A percentile compares a stretch with the other conserved stretches of the same genome.
Evolutionary conservation across 129 eudicot species (phyloP).

Genomic region (Escallonia herrerae): DNA sequence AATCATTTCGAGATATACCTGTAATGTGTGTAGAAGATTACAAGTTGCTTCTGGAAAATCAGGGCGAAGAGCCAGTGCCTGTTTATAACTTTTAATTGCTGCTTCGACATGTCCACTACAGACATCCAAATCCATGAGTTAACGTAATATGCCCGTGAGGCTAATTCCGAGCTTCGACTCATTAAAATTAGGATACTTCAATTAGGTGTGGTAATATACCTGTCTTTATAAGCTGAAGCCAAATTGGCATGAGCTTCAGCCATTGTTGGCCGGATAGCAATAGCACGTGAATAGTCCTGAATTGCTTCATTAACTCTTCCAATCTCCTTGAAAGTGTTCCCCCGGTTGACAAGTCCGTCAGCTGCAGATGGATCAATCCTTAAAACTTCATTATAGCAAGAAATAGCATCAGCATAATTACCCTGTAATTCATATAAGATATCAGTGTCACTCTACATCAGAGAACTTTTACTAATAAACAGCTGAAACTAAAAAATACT

Average conservation of each 20-base stretch:
- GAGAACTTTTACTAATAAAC: neutral
- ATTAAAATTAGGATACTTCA: neutral
- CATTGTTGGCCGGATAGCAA: conserved; percentile 69
- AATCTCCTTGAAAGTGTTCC: conserved; percentile 84
- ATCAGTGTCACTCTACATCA: neutral
- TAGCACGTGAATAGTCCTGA: conserved; percentile 84
- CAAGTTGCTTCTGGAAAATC: conserved; percentile 97
- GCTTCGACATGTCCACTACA: conserved; percentile 81
- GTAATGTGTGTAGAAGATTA: conserved; percentile 88
- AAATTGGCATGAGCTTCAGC: conserved; percentile 98
- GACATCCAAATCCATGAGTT: conserved; percentile 6
- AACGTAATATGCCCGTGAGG: neutral
- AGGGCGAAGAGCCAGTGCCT: conserved; percentile 74
- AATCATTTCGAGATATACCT: conserved; percentile 41
- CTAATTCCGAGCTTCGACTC: neutral
- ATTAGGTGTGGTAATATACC: conserved; percentile 32
- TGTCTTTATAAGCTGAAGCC: conserved; percentile 95
- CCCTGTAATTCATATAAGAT: conserved; percentile 43
- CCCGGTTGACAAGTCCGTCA: conserved; percentile 90
- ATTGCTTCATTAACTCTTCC: conserved; percentile 95
- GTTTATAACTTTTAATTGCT: conserved; percentile 83
- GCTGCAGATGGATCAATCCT: conserved; percentile 92
- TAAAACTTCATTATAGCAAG: conserved; percentile 90
- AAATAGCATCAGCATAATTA: conserved; percentile 75
- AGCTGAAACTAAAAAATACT: neutral